Evolutionary conservation across 495 filamentous ascomycete species (phyloP), one percentile per base, ranked within the genome.

Genomic region (Immersiella caudata): DNA sequence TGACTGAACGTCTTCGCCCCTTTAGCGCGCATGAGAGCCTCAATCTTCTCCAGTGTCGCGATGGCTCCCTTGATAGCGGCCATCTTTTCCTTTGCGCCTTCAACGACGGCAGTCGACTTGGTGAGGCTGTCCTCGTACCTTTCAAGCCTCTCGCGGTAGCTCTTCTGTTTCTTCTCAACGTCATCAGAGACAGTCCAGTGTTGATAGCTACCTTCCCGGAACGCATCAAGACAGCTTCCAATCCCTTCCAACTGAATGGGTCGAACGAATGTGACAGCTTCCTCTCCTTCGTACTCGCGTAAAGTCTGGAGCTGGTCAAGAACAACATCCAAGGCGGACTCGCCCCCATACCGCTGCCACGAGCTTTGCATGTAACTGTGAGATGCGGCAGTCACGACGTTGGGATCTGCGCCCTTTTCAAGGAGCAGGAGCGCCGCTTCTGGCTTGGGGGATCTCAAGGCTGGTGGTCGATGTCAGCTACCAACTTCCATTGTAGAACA

Each of bases 1-100:
- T 94, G 83, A 21, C 73, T 56, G 71, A 88, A 92, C 0, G 85
- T 84, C 74, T 92, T 92, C 16, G 86, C 91, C 0, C 83, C 86
- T 49, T 78, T 83, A 14, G 75, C 77, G 5, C 88, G 35, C 49
- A 94, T 74, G 0, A 75, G 69, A 0, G 74, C 64, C 68, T 89
- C 85, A 4, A 90, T 72, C 25, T 80, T 70, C 67, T 87, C 78
- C 35, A 88, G 84, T 3, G 86, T 79, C 0, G 65, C 62, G 46
- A 87, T 76, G 7, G 88, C 68, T 9, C 77, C 73, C 12, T 78
- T 29, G 33, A 91, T 78, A 1, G 80, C 84, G 1, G 71, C 75
- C 50, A 75, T 78, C 75, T 91, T 91, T 68, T 86, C 82, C 0
- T 64, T 54, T 1, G 80, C 20, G 0, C 84, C 87, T 27, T 74